Evolutionary conservation across 345 rosid genomes (phyloP), one percentile per base, ranked within the genome.

Genomic region (Acer saccharum): DNA sequence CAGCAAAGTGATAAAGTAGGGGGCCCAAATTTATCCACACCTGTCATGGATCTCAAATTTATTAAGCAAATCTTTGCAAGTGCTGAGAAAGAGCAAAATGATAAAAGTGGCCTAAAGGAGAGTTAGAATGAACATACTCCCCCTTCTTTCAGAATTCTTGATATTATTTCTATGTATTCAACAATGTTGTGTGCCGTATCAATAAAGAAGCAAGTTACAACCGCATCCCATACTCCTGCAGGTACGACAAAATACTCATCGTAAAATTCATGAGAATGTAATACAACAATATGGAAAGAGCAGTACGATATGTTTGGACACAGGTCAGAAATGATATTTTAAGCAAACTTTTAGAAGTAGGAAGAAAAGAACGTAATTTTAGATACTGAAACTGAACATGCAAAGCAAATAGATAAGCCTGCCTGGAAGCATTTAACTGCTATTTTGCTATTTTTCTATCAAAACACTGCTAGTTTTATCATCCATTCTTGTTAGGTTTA

Each of bases 1-100:
- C 98, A 7, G 97, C 98, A 76, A 96, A 96, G 87, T 96, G 98
- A 88, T 96, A 96, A 32, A 96, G 84, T 65, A 94, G 83, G 44
- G 99, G 99, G 75, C 99, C 98, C 72, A 96, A 83, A 78, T 94
- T 96, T 84, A 96, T 92, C 99, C 99, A 96, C 61, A 96, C 91
- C 99, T 96, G 90, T 67, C 78, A 74, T 14, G 46, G 29, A 58
- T 75, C 27, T 75, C 27, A 63, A 75, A 58, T 58, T 74, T 18
- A 60, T 73, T 32, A n/a, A 64, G 54, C 77, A 52, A 68, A 87
- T 71, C 71, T 57, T 43, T 43, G 46, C 46, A 76, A 52, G 50
- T 14, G 46, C 70, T 52, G 50, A 65, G 60, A 50, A 58, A 29
- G 25, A 32, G 29, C 23, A 39, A 52, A 44, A 23, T 2, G 58